phyloP scores from a whole-genome alignment of 257 asterid species.

The Apocynum venetum region DNA sequence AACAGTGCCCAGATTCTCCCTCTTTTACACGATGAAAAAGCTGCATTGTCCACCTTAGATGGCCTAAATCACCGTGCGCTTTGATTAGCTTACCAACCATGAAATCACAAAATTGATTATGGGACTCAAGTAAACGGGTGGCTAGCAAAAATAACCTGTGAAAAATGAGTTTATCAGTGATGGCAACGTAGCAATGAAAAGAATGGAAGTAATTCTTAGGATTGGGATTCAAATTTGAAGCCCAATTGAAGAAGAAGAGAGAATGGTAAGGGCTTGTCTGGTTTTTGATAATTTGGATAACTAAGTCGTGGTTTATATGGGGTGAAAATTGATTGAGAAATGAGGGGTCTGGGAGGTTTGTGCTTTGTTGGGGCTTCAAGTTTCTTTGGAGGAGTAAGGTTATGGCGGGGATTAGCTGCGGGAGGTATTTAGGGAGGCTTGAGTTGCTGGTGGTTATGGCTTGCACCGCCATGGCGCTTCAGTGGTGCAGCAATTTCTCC shows the following conservation, averaged over 20 bases:
- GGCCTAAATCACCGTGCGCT: constrained; percentile 50
- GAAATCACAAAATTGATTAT: constrained; percentile 34
- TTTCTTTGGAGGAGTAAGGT: constrained; percentile 31
- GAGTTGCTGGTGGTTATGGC: constrained; percentile 9
- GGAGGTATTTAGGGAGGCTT: constrained; percentile 9
- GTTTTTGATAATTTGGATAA: constrained; percentile 25
- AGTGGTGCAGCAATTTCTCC: too few relatives aligned
- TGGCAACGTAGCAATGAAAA: constrained; percentile 43
- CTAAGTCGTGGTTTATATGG: constrained; percentile 31
- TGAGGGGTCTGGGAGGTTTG: constrained; percentile 22
- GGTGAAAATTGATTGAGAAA: constrained; percentile 39
- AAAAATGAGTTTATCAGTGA: constrained; percentile 39
- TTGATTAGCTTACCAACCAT: constrained; percentile 51
- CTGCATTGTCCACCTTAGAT: constrained; percentile 32
- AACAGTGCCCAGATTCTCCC: constrained; percentile 30
- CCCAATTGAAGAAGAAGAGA: constrained; percentile 55
- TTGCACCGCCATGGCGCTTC: background rate
- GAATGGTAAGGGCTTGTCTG: constrained; percentile 39
- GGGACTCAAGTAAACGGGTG: constrained; percentile 28
- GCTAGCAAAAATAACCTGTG: constrained; percentile 34
- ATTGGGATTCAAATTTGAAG: constrained; percentile 32
- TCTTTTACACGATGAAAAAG: constrained; percentile 31
- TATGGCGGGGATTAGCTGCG: constrained; percentile 20
- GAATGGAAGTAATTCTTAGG: constrained; percentile 32
- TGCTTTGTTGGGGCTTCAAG: constrained; percentile 22